Conservation (phyloP, 1,284 basidiomycete genomes). For the Puccinia triticina region DNA sequence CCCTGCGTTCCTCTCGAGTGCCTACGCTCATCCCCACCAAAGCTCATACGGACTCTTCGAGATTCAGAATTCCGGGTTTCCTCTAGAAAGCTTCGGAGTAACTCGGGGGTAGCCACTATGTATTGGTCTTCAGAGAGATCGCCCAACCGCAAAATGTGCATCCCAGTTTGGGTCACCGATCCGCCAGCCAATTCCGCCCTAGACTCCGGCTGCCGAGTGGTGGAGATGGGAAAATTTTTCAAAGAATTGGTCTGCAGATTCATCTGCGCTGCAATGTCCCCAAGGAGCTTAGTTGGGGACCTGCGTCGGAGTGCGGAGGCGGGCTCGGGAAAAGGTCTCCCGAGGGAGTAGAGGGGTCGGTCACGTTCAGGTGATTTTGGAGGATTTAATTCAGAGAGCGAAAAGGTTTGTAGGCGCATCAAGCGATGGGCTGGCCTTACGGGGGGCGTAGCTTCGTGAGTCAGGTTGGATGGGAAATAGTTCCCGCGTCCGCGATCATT, state of each 20-base stretch:
- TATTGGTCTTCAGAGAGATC: conserved; percentile 21
- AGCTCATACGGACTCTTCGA: neutral
- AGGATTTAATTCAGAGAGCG: conserved; percentile 8
- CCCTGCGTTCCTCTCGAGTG: neutral
- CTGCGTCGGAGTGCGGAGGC: conserved; percentile 2
- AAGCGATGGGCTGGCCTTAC: conserved; percentile 18
- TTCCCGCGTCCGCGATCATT: neutral
- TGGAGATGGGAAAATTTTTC: conserved; percentile 5
- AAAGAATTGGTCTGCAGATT: conserved; percentile 11
- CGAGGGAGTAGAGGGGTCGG: conserved; percentile 22
- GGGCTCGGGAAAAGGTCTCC: conserved; percentile 23
- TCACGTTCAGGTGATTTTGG: conserved; percentile 3
- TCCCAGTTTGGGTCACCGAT: neutral
- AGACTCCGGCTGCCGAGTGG: conserved; percentile 12
- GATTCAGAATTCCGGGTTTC: conserved; percentile 16
- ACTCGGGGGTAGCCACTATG: conserved; percentile 25
- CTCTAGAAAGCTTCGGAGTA: conserved; percentile 9
- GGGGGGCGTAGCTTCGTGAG: neutral
- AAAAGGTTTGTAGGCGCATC: conserved; percentile 22
- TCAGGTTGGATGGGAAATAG: neutral
- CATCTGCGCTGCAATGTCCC: conserved; percentile 13
- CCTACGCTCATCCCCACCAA: neutral
- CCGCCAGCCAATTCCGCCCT: conserved; percentile 4
- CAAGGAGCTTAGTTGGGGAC: neutral
- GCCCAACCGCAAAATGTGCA: conserved; percentile 13